Base-by-base conservation (phyloP, 1,139 yeast species). In the Saccharomyces uvarum region DNA sequence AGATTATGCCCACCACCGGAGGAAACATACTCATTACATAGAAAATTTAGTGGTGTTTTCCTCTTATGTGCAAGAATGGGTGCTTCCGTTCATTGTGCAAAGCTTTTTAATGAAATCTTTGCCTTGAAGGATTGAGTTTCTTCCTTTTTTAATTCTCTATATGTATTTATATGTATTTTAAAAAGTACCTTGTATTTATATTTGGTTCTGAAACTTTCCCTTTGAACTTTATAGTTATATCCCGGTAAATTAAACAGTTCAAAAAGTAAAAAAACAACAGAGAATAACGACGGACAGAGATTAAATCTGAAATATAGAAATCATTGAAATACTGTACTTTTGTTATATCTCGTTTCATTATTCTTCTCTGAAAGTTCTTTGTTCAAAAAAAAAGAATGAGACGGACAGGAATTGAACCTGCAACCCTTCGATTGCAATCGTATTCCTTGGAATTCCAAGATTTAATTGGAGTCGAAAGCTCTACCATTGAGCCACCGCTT, bases 1-100 rank as follows among this genome's bases (percentile, higher is more conserved):
- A 81, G 99, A 62, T 76, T 93, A 59, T 82, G 97, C 4, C 98
- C 99, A 4, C 99, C 99, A 4, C 99, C 99, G 2, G 98, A 93
- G 69, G 99, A 93, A 70, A 93, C 99, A 0, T 93, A 93, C 70
- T 88, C 96, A 7, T 76, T 95, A 64, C 99, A 93, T 70, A 79
- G 99, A 65, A 93, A 95, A 67, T 82, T 93, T 67, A 87, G 96
- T 68, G 99, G 99, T 9, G 96, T 95, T 1, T 95, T 88, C 67
- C 76, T 93, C 61, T 77, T 93, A 55, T 93, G 99, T 74, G 88
- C 98, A 3, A 81, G 90, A 65, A 77, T 93, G 71, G 76, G 82
- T 48, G 97, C 98, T 2, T 76, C 79, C 24, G 95, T 93, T 38
- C 95, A 93, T 9, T 86, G 97, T 68, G 84, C 84, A 58, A 76